phyloP scores from a whole-genome alignment of 2,329 filamentous ascomycete genomes.

The Curvularia sp. region DNA sequence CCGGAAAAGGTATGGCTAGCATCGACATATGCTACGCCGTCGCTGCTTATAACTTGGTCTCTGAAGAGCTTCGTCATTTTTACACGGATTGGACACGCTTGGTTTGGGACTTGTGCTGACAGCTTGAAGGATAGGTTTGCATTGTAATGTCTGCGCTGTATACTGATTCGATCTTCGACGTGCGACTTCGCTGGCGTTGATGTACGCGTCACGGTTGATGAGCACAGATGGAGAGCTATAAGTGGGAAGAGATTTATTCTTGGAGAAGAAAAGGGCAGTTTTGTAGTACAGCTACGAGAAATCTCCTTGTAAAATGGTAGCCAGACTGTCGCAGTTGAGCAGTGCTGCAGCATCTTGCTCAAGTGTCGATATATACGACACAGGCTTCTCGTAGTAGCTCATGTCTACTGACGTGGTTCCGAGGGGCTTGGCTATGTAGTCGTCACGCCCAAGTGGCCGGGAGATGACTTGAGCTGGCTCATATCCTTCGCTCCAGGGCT shows the following conservation, averaged over 20 bases:
- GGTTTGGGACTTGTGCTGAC: conserved; percentile 7
- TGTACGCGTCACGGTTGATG: background rate
- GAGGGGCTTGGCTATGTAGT: conserved; percentile 5
- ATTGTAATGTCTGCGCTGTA: background rate
- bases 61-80: conserved; percentile 44
- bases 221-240: background rate
- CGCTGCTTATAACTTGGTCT: conserved; percentile 59
- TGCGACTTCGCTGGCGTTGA: background rate
- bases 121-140: conserved; percentile 3
- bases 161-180: background rate
- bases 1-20: conserved; percentile 60
- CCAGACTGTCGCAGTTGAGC: conserved; percentile 10
- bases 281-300: background rate
- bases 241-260: background rate
- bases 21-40: conserved; percentile 59
- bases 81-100: background rate
- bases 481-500: conserved; percentile 18
- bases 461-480: conserved; percentile 6
- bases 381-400: conserved; percentile 5
- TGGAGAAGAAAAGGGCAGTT: background rate
- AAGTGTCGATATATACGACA: conserved; percentile 21
- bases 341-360: conserved; percentile 28
- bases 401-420: background rate
- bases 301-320: background rate
- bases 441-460: conserved; percentile 3